Evolutionary conservation across 176 grass and related monocot species (phyloP).

Genomic region (Thinopyrum elongatum): DNA sequence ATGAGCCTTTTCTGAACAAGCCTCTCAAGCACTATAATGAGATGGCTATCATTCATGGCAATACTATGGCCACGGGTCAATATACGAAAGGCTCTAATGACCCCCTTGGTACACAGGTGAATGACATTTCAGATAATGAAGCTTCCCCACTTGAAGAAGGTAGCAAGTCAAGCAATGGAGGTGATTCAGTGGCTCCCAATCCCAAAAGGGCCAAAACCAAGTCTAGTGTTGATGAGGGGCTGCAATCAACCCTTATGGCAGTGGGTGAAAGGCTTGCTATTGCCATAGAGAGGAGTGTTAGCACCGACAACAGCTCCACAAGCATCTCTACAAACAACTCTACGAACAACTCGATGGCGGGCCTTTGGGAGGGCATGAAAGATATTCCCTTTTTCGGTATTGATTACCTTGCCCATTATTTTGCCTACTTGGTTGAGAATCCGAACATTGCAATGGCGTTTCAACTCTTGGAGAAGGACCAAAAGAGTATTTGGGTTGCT

Average conservation of each 20-base stretch:
- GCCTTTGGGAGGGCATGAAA: neutral
- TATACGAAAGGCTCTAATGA: neutral
- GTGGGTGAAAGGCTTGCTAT: too few species aligned
- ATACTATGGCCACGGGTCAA: neutral
- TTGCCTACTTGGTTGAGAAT: too few species aligned
- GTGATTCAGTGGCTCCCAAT: neutral
- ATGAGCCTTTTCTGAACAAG: neutral
- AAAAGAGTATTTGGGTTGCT: too few species aligned
- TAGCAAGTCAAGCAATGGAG: neutral
- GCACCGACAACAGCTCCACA: neutral
- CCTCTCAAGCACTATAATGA: neutral
- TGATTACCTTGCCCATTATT: too few species aligned
- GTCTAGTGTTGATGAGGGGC: too few species aligned
- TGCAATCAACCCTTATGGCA: too few species aligned
- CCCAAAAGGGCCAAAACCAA: too few species aligned
- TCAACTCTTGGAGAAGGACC: too few species aligned
- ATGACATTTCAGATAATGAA: neutral
- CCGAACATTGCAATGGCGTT: too few species aligned
- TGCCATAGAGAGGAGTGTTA: too few species aligned
- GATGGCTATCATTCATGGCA: neutral
- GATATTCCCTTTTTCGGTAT: too few species aligned
- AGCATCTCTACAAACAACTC: neutral
- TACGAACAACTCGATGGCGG: too few species aligned
- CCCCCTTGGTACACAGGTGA: neutral
- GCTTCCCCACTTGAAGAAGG: neutral